Evolutionary conservation across 1,284 basidiomycete genomes (phyloP).

Genomic region (Ceratobasidium sp.): DNA sequence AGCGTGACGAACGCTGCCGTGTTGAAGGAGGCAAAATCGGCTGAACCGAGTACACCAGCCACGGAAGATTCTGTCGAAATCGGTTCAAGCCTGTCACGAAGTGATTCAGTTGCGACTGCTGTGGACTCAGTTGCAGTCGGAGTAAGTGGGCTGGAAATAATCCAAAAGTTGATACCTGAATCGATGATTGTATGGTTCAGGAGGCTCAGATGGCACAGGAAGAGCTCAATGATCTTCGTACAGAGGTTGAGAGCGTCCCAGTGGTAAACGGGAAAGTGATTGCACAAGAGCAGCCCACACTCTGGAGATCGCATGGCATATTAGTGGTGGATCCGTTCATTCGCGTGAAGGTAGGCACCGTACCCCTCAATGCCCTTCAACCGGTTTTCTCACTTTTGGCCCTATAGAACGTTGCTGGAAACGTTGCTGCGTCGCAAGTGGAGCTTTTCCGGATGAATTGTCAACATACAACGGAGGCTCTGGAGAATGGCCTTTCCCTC

Average conservation of each 20-base stretch:
- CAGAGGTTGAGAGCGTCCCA: slow-evolving; percentile 29
- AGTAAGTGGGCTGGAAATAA: neutral
- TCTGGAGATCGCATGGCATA: slow-evolving; percentile 53
- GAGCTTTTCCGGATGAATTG: slow-evolving; percentile 44
- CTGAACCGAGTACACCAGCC: slow-evolving; percentile 7
- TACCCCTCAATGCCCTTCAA: neutral
- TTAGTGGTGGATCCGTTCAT: slow-evolving; percentile 67
- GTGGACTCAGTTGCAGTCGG: neutral
- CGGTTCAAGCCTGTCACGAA: slow-evolving; percentile 3
- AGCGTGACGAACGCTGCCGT: slow-evolving; percentile 30
- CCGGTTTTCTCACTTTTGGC: neutral
- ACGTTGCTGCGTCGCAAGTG: slow-evolving; percentile 32
- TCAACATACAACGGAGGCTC: slow-evolving; percentile 22
- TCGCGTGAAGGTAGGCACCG: slow-evolving; percentile 59
- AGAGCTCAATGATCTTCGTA: slow-evolving; percentile 32
- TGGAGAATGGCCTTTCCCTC: slow-evolving; percentile 36
- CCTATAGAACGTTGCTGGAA: slow-evolving; percentile 41
- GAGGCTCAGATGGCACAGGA: slow-evolving; percentile 47
- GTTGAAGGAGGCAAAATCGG: neutral
- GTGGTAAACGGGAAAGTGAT: slow-evolving; percentile 23
- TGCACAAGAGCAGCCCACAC: slow-evolving; percentile 43
- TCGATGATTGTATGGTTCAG: slow-evolving; percentile 29
- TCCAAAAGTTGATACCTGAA: slow-evolving; percentile 13
- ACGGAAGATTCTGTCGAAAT: slow-evolving; percentile 12
- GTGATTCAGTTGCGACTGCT: slow-evolving; percentile 23